A percentile compares a stretch with the other conserved stretches of the same genome.
These are phyloP conservation scores for Dactylellina parvicollis DNA, from an alignment of 2,329 filamentous ascomycete genomes.

Conservation along the genomic window DNA sequence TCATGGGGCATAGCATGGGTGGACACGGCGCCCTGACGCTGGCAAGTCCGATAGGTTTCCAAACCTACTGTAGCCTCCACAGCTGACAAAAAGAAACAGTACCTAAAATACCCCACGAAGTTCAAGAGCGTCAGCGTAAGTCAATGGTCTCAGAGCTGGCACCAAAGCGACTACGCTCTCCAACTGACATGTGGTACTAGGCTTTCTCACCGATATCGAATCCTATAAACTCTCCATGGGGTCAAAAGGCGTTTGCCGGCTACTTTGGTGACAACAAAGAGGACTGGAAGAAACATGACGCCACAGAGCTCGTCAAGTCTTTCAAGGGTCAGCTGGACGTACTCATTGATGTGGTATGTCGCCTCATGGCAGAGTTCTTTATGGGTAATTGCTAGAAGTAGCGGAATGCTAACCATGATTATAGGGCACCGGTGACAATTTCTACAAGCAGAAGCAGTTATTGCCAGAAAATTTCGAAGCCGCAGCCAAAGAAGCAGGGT, in stretches of 20 bases:
- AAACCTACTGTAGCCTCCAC: neutral
- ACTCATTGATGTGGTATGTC: slow-evolving; percentile 83
- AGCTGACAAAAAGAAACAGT: slow-evolving; percentile 63
- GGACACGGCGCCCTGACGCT: slow-evolving; percentile 93
- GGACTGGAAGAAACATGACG: slow-evolving; percentile 89
- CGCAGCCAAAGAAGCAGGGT: slow-evolving; percentile 78
- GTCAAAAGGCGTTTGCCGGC: slow-evolving; percentile 87
- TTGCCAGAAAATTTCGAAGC: slow-evolving; percentile 90
- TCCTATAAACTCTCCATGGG: slow-evolving; percentile 87
- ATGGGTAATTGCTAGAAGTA: neutral
- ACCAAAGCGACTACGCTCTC: neutral
- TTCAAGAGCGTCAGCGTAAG: slow-evolving; percentile 79
- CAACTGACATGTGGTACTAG: slow-evolving; percentile 3
- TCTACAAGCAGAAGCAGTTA: slow-evolving; percentile 92
- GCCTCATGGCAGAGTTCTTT: too few species aligned
- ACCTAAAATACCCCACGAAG: slow-evolving; percentile 86
- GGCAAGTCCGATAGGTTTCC: slow-evolving; percentile 60
- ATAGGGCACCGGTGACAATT: slow-evolving; percentile 85
- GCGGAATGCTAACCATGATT: too few species aligned
- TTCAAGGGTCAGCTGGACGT: slow-evolving; percentile 78
- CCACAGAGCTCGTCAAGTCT: slow-evolving; percentile 83
- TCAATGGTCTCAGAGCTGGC: neutral
- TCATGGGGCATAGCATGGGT: slow-evolving; percentile 96
- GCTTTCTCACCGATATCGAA: slow-evolving; percentile 93
- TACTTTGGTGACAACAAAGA: slow-evolving; percentile 82